A percentile compares a stretch with the other conserved stretches of the same genome.
These are phyloP conservation scores for Xylariales sp. DNA, from an alignment of 2,329 filamentous ascomycete genomes.

Conservation along the genomic window DNA sequence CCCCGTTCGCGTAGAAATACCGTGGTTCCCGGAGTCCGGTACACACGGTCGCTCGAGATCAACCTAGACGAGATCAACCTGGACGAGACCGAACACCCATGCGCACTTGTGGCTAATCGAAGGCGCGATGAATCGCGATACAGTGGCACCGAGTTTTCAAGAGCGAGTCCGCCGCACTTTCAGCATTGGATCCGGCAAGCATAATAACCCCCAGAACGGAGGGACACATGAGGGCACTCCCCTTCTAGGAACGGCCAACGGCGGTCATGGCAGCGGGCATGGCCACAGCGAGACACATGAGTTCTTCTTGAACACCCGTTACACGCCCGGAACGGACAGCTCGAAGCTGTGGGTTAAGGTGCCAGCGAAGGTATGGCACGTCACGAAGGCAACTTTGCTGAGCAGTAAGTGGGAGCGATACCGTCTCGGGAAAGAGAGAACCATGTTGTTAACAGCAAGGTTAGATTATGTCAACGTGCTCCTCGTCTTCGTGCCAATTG, in stretches of 20 bases:
- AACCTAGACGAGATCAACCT: too few relatives aligned
- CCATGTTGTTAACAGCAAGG: background rate
- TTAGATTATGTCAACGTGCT: slow-evolving; percentile 62
- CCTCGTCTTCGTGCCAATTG: slow-evolving; percentile 69
- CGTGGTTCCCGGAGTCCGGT: background rate
- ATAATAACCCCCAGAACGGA: slow-evolving; percentile 20
- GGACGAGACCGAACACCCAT: slow-evolving; percentile 6
- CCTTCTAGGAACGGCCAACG: slow-evolving; percentile 18
- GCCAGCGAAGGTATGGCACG: slow-evolving; percentile 47
- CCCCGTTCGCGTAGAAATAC: background rate
- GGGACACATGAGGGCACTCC: slow-evolving; percentile 21
- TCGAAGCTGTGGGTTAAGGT: slow-evolving; percentile 39
- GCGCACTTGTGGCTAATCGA: slow-evolving; percentile 21
- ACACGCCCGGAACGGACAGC: slow-evolving; percentile 49
- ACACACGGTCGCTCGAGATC: background rate
- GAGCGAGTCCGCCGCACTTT: slow-evolving; percentile 19
- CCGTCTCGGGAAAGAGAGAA: background rate
- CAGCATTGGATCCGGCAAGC: slow-evolving; percentile 12
- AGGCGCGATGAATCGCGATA: slow-evolving; percentile 21
- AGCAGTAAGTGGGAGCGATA: slow-evolving; percentile 45
- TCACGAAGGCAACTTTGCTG: slow-evolving; percentile 52
- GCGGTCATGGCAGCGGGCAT: slow-evolving; percentile 20
- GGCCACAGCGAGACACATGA: slow-evolving; percentile 24
- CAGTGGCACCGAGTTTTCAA: slow-evolving; percentile 24
- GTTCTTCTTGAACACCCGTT: slow-evolving; percentile 45